These are phyloP conservation scores for Pinus tabuliformis DNA, from an alignment of 75 land plant species.

Conservation along the genomic window DNA sequence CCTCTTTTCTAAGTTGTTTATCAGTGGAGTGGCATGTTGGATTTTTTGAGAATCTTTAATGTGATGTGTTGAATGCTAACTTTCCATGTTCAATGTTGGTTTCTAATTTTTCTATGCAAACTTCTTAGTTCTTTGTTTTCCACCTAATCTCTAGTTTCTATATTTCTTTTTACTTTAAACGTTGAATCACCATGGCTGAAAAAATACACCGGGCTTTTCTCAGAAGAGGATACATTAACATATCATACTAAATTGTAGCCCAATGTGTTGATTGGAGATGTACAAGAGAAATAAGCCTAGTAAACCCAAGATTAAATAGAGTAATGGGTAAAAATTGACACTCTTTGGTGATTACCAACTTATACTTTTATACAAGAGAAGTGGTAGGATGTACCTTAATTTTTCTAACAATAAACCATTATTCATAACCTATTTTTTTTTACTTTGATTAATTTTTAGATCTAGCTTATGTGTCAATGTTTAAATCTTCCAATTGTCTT, in stretches of 20 bases:
- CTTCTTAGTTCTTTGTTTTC: not conserved
- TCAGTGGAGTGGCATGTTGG: not conserved
- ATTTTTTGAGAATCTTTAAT: not conserved
- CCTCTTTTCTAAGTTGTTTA: slow-evolving; percentile 35
- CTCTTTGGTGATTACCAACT: not conserved
- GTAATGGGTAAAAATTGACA: not conserved
- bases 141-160: not conserved
- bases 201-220: not conserved
- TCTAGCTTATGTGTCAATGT: not conserved
- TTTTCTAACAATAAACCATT: not conserved
- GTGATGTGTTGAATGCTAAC: not conserved
- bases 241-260: not conserved
- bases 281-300: no score
- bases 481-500: not conserved
- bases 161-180: not conserved
- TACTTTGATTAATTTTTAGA: not conserved
- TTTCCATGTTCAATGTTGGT: not conserved
- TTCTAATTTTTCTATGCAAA: not conserved
- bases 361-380: not conserved
- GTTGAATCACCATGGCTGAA: not conserved
- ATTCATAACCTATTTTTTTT: not conserved
- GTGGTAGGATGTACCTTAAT: not conserved
- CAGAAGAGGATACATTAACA: not conserved
- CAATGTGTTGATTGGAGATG: not conserved
- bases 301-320: not conserved